Evolutionary conservation across 208 protist species (phyloP), one percentile per base, ranked within the genome.

Genomic region (Acanthamoeba culbertsoni): DNA sequence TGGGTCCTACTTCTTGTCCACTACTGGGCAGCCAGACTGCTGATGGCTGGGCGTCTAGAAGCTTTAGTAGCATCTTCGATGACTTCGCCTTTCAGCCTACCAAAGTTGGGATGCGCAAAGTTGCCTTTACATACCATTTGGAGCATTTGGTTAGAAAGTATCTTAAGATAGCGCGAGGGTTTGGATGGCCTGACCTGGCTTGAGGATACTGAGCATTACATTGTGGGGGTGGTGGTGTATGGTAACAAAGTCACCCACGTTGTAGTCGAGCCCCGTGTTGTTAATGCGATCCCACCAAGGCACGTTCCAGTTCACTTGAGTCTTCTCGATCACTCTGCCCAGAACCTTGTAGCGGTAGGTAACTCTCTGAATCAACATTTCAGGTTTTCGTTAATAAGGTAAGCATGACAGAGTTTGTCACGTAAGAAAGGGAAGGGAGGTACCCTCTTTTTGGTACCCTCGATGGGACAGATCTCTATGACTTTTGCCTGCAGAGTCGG

Each of bases 311-410:
- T 90, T 65, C 26, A 43, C 48, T 65, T 90, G 82, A 2, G 82
- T 90, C 53, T 65, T 90, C 48, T 90, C 82, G 20, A 90, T 48
- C 8, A 65, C 53, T 12, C 82, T 62, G 20, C 82, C 82, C 16
- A 90, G 42, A 18, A 90, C 53, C 53, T 90, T 90, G 82, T 90
- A 90, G 14, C 82, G 7, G 35, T 90, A 90, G 14, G 82, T 90
- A 6, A 90, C 82, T 33, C 40, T 82, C 71, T 82, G 71, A 18
- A 77, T n/a, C 71, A 33, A 14, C 42, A 20, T n/a, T 40, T 18
- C 7, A 28, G 0, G 71, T 43, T 82, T 8, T 16, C 12, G 7
- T 28, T n/a, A 28, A 18, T n/a, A 45, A 40, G 2, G 14, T 8
- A 16, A 31, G 10, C 23, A 35, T 10, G n/a, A n/a, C n/a, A 28